Evolutionary conservation across 2,329 filamentous ascomycete genomes (phyloP).

Genomic region (Penicillium olsonii): DNA sequence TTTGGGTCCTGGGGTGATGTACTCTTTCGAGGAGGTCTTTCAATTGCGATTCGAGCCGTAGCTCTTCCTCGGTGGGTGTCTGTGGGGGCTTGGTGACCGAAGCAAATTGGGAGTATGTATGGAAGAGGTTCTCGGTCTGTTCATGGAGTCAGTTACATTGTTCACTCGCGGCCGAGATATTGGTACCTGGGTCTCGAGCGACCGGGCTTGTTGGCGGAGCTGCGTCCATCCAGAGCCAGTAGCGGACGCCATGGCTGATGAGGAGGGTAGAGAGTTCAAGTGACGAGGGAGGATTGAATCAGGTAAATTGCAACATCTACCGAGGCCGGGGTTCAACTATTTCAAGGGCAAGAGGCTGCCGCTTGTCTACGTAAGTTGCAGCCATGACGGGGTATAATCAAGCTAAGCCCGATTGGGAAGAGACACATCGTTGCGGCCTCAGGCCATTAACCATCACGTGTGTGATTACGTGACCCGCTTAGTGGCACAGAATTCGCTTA

Average conservation of each 20-base stretch:
- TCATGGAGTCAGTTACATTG: conserved; percentile 16
- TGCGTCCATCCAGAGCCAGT: conserved; percentile 82
- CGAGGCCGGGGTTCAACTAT: neutral
- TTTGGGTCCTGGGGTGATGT: conserved; percentile 5
- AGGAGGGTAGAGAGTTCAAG: neutral
- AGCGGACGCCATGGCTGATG: conserved; percentile 53
- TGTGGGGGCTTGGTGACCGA: conserved; percentile 74
- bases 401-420: conserved; percentile 3
- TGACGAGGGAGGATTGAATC: neutral
- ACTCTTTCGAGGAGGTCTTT: conserved; percentile 72
- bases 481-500: conserved; percentile 39
- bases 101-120: conserved; percentile 85
- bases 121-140: conserved; percentile 74
- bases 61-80: conserved; percentile 84
- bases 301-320: neutral
- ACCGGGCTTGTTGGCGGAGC: conserved; percentile 86
- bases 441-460: conserved; percentile 25
- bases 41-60: conserved; percentile 74
- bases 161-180: conserved; percentile 7
- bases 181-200: conserved; percentile 82
- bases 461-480: conserved; percentile 30
- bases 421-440: neutral
- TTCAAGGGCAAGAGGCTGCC: conserved; percentile 3
- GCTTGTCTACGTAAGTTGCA: conserved; percentile 12
- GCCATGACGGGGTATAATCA: conserved; percentile 6